Percentiles rank a stretch among this genome's conserved stretches.
Evolutionary conservation across 2,329 filamentous ascomycete species (phyloP).

Genomic region (Aspergillus sp.): DNA sequence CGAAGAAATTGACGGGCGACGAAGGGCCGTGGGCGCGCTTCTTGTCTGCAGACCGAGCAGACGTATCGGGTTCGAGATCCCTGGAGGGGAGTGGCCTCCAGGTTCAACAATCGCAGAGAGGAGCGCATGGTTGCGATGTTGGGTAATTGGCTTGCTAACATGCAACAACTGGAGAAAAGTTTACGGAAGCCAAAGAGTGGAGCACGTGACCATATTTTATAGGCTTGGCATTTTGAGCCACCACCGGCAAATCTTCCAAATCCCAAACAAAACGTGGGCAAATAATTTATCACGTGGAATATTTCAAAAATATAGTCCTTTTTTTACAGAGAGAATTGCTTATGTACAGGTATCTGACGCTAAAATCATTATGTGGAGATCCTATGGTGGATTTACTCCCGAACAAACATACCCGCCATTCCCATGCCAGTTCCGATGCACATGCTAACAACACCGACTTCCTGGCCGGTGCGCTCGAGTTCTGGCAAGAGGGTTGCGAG

Average conservation of each 20-base stretch:
- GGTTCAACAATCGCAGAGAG: slow-evolving; percentile 36
- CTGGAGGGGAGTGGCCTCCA: slow-evolving; percentile 33
- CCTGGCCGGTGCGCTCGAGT: slow-evolving; percentile 64
- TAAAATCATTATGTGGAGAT: slow-evolving; percentile 17
- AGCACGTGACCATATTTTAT: slow-evolving; percentile 26
- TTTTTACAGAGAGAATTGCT: not conserved
- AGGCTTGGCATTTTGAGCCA: slow-evolving; percentile 10
- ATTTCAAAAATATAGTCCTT: too few species aligned
- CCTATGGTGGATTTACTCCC: slow-evolving; percentile 49
- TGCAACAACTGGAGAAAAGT: slow-evolving; percentile 19
- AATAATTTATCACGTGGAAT: not conserved
- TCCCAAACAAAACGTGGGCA: not conserved
- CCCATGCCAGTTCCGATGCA: slow-evolving; percentile 83
- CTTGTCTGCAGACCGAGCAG: slow-evolving; percentile 42
- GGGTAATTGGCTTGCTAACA: not conserved
- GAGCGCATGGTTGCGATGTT: slow-evolving; percentile 37
- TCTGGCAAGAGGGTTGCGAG: slow-evolving; percentile 71
- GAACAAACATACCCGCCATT: slow-evolving; percentile 67
- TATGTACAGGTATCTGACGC: slow-evolving; percentile 22
- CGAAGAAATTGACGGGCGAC: slow-evolving; percentile 35
- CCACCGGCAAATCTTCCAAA: not conserved
- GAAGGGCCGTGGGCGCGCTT: slow-evolving; percentile 33
- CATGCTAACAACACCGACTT: slow-evolving; percentile 88
- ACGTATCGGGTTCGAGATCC: slow-evolving; percentile 34
- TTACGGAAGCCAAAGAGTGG: slow-evolving; percentile 11